Evolutionary conservation across 2,329 filamentous ascomycete genomes (phyloP).

Genomic region (Aureobasidium sp.): DNA sequence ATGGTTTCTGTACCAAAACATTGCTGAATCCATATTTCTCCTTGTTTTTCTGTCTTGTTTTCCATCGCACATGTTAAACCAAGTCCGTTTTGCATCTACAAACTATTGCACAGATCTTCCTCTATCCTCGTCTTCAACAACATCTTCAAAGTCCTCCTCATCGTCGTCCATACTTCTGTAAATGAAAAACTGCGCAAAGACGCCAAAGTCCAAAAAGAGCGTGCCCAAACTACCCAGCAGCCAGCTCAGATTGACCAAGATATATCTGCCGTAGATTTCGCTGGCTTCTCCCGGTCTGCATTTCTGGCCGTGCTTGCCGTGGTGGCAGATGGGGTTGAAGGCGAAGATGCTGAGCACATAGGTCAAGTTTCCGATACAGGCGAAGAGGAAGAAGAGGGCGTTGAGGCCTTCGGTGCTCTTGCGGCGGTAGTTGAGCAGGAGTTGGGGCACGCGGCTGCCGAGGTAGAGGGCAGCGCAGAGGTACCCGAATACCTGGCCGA

Average conservation of each 20-base stretch:
- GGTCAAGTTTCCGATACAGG: conserved; percentile 87
- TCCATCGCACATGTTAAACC: too few species aligned
- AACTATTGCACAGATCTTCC: conserved; percentile 15
- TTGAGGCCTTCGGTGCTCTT: conserved; percentile 91
- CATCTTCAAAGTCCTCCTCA: conserved; percentile 17
- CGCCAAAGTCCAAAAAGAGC: conserved; percentile 70
- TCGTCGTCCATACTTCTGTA: conserved; percentile 49
- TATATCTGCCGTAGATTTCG: conserved; percentile 66
- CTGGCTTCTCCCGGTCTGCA: conserved; percentile 59
- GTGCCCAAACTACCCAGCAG: conserved; percentile 82
- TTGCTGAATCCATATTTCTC: too few species aligned
- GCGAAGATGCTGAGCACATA: conserved; percentile 89
- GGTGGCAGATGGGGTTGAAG: conserved; percentile 64
- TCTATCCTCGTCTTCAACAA: conserved; percentile 15
- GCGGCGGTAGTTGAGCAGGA: conserved; percentile 83
- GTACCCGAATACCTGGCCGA: conserved; percentile 89
- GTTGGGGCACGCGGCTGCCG: conserved; percentile 78
- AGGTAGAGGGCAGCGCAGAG: conserved; percentile 85
- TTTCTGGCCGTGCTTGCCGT: conserved; percentile 26
- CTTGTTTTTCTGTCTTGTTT: too few species aligned
- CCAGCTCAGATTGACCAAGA: conserved; percentile 88
- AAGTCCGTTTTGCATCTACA: neutral
- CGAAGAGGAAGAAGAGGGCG: conserved; percentile 92
- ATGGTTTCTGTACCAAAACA: too few species aligned
- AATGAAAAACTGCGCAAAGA: conserved; percentile 87